phyloP scores from a whole-genome alignment of 257 asterid genomes.

The Nicotiana attenuata region DNA sequence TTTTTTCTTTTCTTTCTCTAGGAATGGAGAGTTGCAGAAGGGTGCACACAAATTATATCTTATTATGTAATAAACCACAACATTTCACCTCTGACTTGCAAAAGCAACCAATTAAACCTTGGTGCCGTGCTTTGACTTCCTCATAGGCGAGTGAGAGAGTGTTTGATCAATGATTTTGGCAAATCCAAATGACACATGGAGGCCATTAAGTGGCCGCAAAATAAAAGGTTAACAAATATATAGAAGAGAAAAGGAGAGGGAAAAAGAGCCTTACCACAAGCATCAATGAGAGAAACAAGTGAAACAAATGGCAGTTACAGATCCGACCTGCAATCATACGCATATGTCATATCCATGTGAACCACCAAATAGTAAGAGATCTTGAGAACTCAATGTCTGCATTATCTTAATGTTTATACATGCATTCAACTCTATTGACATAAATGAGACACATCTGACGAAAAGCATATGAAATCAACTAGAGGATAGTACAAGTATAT shows the following conservation, averaged over 20 bases:
- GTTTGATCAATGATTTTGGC: neutral
- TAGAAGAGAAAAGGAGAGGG: neutral
- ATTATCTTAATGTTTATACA: too few species aligned
- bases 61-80: neutral
- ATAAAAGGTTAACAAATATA: neutral
- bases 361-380: neutral
- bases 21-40: neutral
- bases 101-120: neutral
- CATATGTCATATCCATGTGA: neutral
- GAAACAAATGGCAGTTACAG: slow-evolving; percentile 90
- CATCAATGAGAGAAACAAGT: slow-evolving; percentile 84
- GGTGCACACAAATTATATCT: neutral
- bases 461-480: neutral
- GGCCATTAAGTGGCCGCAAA: neutral
- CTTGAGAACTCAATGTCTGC: neutral
- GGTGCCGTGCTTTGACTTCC: neutral
- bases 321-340: slow-evolving; percentile 65
- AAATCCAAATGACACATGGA: neutral
- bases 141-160: neutral
- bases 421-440: neutral
- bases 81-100: neutral
- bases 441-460: neutral
- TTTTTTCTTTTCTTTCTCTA: neutral
- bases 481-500: neutral
- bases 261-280: slow-evolving; percentile 59